Conservation (phyloP, 1,284 basidiomycete species). For the Uromyces viciae-fabae region DNA sequence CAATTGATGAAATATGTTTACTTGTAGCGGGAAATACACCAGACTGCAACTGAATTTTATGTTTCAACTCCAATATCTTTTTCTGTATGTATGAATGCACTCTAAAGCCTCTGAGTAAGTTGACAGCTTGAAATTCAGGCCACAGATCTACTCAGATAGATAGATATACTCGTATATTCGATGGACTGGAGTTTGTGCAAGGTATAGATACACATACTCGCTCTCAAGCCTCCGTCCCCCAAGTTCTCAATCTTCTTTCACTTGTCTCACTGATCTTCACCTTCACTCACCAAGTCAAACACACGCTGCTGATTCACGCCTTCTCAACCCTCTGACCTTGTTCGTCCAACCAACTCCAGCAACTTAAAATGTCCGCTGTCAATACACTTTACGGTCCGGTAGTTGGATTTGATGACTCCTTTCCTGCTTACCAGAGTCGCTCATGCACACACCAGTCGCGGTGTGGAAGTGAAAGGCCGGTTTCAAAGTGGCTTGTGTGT, state of each 20-base stretch:
- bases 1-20: too few species aligned
- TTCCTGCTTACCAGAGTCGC: not conserved
- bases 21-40: too few species aligned
- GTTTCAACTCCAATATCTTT: too few species aligned
- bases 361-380: constrained; percentile 5
- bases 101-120: too few species aligned
- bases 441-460: not conserved
- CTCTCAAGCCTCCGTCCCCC: too few species aligned
- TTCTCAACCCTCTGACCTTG: not conserved
- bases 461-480: not conserved
- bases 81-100: too few species aligned
- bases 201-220: too few species aligned
- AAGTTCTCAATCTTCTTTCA: not conserved
- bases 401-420: constrained; percentile 26
- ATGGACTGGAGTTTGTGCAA: too few species aligned
- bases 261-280: constrained; percentile 9
- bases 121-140: too few species aligned
- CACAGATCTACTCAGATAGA: too few species aligned
- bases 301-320: not conserved
- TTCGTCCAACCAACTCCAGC: not conserved
- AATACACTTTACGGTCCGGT: constrained; percentile 14
- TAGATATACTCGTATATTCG: too few species aligned
- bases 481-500: constrained; percentile 43
- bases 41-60: too few species aligned
- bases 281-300: not conserved